phyloP scores from a whole-genome alignment of 1,284 basidiomycete genomes.

The Rhodotorula sp. region DNA sequence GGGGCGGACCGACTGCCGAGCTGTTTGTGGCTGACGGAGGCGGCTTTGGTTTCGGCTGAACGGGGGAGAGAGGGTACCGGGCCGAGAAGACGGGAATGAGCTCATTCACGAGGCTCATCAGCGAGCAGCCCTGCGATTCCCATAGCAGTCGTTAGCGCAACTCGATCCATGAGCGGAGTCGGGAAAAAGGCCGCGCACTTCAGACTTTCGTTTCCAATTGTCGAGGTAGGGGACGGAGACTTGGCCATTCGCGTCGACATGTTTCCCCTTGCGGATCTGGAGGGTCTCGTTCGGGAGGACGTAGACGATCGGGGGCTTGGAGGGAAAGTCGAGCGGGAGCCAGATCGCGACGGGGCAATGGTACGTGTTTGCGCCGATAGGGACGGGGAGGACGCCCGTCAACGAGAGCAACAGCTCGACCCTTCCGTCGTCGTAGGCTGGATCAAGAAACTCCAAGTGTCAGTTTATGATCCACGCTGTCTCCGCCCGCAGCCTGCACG shows the following conservation, averaged over 20 bases:
- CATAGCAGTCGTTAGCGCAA: too few species aligned
- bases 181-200: conserved; percentile 57
- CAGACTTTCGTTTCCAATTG: conserved; percentile 77
- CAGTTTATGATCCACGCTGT: too few species aligned
- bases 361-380: conserved; percentile 69
- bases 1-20: not conserved
- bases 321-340: conserved; percentile 79
- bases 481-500: not conserved
- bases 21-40: not conserved
- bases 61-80: conserved; percentile 27
- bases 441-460: not conserved
- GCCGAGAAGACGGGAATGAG: conserved; percentile 76
- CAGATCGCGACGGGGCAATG: conserved; percentile 92
- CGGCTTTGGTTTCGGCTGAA: conserved; percentile 14
- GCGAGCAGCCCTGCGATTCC: conserved; percentile 63
- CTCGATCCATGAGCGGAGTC: not conserved
- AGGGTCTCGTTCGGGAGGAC: conserved; percentile 92
- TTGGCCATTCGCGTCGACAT: conserved; percentile 80
- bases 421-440: conserved; percentile 74
- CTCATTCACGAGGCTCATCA: conserved; percentile 65
- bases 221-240: conserved; percentile 65
- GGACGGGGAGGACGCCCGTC: conserved; percentile 86
- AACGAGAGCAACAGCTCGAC: conserved; percentile 85
- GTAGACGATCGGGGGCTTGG: conserved; percentile 79
- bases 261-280: conserved; percentile 74